These are phyloP conservation scores for Dendrobium nobile DNA, from an alignment of 106 monocot species.

Conservation along the genomic window DNA sequence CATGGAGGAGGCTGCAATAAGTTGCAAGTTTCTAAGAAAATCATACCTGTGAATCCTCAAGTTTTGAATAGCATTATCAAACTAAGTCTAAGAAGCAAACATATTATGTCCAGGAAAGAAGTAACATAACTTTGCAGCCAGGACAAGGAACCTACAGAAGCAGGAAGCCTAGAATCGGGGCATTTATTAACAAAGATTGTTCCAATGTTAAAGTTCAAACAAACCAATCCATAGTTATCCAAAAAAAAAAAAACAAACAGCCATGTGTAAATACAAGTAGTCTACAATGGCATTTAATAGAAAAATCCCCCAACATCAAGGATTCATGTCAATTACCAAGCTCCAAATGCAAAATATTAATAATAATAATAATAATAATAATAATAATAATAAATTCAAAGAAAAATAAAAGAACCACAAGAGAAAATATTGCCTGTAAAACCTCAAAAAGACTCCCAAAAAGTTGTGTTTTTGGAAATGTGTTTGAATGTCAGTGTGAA, in stretches of 20 bases:
- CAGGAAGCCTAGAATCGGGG: background rate
- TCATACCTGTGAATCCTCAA: too few species aligned
- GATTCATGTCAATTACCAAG: background rate
- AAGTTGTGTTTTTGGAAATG: background rate
- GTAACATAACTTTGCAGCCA: background rate
- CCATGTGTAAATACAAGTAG: background rate
- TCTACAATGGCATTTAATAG: background rate
- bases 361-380: too few species aligned
- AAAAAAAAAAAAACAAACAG: background rate
- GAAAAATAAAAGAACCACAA: background rate
- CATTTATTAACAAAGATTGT: background rate
- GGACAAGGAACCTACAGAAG: background rate
- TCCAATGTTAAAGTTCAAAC: background rate
- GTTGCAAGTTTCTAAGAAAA: background rate
- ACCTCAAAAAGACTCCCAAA: background rate
- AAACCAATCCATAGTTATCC: background rate
- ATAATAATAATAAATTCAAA: background rate
- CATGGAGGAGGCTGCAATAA: background rate
- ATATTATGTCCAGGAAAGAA: background rate
- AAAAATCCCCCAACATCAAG: background rate
- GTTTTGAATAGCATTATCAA: background rate
- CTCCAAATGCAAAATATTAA: background rate
- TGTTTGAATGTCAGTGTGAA: background rate
- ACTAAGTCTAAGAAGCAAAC: background rate
- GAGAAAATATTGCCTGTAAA: background rate